Conservation (phyloP, 768 basidiomycete species). For the Sistotremastrum suecicum region DNA sequence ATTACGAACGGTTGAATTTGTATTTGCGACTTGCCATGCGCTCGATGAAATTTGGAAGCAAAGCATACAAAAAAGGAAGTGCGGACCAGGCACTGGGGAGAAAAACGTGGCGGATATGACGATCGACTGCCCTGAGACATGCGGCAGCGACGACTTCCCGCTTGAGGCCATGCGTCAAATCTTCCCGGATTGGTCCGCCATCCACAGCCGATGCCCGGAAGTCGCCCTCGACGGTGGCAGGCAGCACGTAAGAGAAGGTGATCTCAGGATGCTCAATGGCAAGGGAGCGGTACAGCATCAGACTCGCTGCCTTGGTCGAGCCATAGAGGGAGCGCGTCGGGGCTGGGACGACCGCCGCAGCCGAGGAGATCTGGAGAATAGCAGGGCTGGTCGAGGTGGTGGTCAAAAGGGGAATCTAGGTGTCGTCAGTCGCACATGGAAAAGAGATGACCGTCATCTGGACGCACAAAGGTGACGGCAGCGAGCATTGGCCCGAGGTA, state of each 20-base stretch:
- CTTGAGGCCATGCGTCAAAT: slow-evolving; percentile 45
- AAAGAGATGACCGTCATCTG: neutral
- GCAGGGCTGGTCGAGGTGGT: slow-evolving; percentile 52
- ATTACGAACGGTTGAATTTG: slow-evolving; percentile 22
- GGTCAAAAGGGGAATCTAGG: slow-evolving; percentile 63
- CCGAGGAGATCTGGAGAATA: slow-evolving; percentile 64
- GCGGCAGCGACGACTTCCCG: slow-evolving; percentile 42
- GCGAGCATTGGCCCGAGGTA: slow-evolving; percentile 56
- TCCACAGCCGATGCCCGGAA: slow-evolving; percentile 77
- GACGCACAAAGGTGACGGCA: slow-evolving; percentile 56
- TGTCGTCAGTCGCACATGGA: neutral
- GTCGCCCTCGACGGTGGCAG: slow-evolving; percentile 58
- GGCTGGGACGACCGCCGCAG: slow-evolving; percentile 68
- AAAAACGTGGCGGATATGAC: slow-evolving; percentile 40
- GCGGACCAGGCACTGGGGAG: slow-evolving; percentile 31
- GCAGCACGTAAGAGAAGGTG: slow-evolving; percentile 45
- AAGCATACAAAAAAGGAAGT: slow-evolving; percentile 50
- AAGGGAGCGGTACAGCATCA: slow-evolving; percentile 64
- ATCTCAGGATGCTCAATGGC: slow-evolving; percentile 68
- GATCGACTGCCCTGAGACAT: slow-evolving; percentile 49
- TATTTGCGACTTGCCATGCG: slow-evolving; percentile 49
- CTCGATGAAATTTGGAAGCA: slow-evolving; percentile 45
- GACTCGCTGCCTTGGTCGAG: slow-evolving; percentile 69
- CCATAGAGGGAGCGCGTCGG: slow-evolving; percentile 79
- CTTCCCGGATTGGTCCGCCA: slow-evolving; percentile 27